Evolutionary conservation across 805 yeast genomes (phyloP).

Genomic region (Wickerhamiella allomyrinae): DNA sequence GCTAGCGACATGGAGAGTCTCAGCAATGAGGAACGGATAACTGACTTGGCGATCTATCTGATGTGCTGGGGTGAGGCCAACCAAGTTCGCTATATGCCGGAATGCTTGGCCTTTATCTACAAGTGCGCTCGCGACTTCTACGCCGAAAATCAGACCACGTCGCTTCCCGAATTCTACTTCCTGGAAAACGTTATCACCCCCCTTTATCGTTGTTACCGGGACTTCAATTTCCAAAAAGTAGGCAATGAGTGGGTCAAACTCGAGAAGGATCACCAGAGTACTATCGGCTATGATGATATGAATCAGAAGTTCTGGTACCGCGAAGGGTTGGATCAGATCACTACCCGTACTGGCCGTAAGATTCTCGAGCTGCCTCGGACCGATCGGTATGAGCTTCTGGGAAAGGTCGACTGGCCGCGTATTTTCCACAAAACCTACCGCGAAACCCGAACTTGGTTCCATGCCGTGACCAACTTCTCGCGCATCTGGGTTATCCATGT

Average conservation of each 20-base stretch:
- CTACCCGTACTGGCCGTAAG: constrained; percentile 30
- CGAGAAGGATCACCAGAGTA: constrained; percentile 50
- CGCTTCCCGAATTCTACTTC: constrained; percentile 16
- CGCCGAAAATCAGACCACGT: constrained; percentile 29
- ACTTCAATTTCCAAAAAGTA: constrained; percentile 34
- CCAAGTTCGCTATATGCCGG: constrained; percentile 77
- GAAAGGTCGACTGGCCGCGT: constrained; percentile 48
- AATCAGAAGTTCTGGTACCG: constrained; percentile 80
- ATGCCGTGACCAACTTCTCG: constrained; percentile 56
- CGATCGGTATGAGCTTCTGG: constrained; percentile 42
- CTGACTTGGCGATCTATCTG: constrained; percentile 55
- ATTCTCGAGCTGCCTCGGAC: constrained; percentile 41
- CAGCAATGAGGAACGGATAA: constrained; percentile 38
- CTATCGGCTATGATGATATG: constrained; percentile 80
- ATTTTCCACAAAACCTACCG: constrained; percentile 62
- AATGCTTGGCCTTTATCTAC: constrained; percentile 70
- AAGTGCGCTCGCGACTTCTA: constrained; percentile 64
- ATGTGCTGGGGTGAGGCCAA: constrained; percentile 87
- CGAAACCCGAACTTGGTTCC: constrained; percentile 68
- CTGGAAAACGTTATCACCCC: constrained; percentile 66
- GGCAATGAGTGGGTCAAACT: constrained; percentile 31
- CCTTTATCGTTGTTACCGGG: constrained; percentile 44
- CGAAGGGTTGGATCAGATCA: constrained; percentile 47
- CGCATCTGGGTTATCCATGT: constrained; percentile 69
- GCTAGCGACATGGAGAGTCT: constrained; percentile 34